These are phyloP conservation scores for Diplogelasinospora grovesii DNA, from an alignment of 495 filamentous ascomycete species.

Conservation along the genomic window DNA sequence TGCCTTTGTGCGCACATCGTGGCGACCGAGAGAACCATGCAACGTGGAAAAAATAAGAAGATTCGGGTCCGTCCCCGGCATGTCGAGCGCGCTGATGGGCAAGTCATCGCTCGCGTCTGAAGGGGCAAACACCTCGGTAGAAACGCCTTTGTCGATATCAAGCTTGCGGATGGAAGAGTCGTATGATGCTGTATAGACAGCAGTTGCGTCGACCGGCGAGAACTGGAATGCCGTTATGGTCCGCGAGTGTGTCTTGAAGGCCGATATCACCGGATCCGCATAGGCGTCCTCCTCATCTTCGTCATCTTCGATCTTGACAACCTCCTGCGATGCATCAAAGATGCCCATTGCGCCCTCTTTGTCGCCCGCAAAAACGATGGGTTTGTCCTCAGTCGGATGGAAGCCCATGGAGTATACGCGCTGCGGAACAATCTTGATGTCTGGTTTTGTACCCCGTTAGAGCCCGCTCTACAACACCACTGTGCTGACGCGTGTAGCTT, in stretches of 20 bases:
- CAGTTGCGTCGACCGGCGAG: conserved; percentile 59
- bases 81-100: conserved; percentile 74
- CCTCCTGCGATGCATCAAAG: conserved; percentile 79
- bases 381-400: conserved; percentile 78
- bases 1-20: conserved; percentile 61
- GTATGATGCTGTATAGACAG: conserved; percentile 83
- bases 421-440: conserved; percentile 90
- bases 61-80: conserved; percentile 63
- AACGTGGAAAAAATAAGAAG: conserved; percentile 82
- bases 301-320: conserved; percentile 44
- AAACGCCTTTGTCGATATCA: conserved; percentile 71
- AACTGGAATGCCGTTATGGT: conserved; percentile 83
- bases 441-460: conserved; percentile 46
- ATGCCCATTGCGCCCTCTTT: conserved; percentile 91
- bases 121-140: conserved; percentile 73
- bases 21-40: conserved; percentile 67
- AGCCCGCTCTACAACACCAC: no score
- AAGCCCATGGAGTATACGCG: conserved; percentile 83
- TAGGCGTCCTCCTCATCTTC: conserved; percentile 48
- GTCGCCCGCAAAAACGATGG: conserved; percentile 90
- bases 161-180: conserved; percentile 87
- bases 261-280: conserved; percentile 66
- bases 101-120: conserved; percentile 59
- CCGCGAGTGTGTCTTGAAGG: conserved; percentile 81
- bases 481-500: conserved; percentile 20